phyloP scores from a whole-genome alignment of 1,284 basidiomycete genomes.

The Puccinia hordei region DNA sequence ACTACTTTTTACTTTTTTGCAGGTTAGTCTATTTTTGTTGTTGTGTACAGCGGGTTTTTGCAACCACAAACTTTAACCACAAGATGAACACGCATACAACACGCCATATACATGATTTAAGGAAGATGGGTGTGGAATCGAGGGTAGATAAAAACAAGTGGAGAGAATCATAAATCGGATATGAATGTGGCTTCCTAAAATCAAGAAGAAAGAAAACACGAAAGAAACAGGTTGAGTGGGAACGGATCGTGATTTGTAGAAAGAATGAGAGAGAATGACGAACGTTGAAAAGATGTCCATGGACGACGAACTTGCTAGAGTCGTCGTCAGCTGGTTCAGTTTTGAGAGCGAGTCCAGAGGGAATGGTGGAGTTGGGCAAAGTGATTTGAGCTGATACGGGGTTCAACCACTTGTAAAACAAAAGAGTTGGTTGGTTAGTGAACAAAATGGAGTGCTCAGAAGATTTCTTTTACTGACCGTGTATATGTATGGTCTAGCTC shows the following conservation, averaged over 20 bases:
- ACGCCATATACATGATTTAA: background rate
- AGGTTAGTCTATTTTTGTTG: too few relatives aligned
- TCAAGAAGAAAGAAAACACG: background rate
- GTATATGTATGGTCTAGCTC: constrained; percentile 89
- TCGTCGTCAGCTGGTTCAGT: background rate
- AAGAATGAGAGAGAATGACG: background rate
- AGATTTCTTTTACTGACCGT: constrained; percentile 17
- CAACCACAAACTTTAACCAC: too few relatives aligned
- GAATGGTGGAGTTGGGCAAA: background rate
- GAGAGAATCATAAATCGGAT: constrained; percentile 23
- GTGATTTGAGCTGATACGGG: constrained; percentile 14
- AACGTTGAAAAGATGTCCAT: constrained; percentile 45
- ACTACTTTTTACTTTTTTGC: too few relatives aligned
- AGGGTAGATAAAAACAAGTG: too few relatives aligned
- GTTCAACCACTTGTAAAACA: constrained; percentile 31
- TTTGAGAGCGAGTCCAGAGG: background rate
- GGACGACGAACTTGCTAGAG: constrained; percentile 2
- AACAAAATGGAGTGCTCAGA: background rate
- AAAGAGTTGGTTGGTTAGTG: background rate
- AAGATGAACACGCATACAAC: too few relatives aligned
- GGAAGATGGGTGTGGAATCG: too few relatives aligned
- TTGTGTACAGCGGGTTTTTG: too few relatives aligned
- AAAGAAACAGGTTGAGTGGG: too few relatives aligned
- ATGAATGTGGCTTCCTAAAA: constrained; percentile 47
- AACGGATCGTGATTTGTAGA: background rate